Evolutionary conservation across 2,329 filamentous ascomycete species (phyloP).

Genomic region (Scedosporium boydii): DNA sequence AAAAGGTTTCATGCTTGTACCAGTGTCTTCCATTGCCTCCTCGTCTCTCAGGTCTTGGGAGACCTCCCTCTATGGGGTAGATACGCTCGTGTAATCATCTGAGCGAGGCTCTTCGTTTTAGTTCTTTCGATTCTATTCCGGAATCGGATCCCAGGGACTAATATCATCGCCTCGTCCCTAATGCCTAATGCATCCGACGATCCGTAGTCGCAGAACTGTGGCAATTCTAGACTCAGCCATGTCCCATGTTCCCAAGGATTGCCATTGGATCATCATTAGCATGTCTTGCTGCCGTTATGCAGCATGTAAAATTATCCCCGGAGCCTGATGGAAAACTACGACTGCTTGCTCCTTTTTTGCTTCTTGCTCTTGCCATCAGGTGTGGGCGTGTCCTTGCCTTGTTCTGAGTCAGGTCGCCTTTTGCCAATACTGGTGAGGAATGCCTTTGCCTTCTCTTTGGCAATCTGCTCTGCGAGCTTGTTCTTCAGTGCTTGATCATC

Average conservation of each 20-base stretch:
- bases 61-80: not conserved
- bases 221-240: too few relatives aligned
- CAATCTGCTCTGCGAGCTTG: slow-evolving; percentile 45
- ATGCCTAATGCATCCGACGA: too few relatives aligned
- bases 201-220: too few relatives aligned
- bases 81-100: not conserved
- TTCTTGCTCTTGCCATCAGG: slow-evolving; percentile 23
- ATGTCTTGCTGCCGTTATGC: not conserved
- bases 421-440: slow-evolving; percentile 33
- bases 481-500: slow-evolving; percentile 43
- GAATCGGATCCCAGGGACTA: too few relatives aligned
- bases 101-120: too few relatives aligned
- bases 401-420: not conserved
- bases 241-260: too few relatives aligned
- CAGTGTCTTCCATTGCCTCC: not conserved
- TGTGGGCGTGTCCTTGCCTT: not conserved
- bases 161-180: too few relatives aligned
- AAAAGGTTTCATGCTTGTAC: not conserved
- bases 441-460: slow-evolving; percentile 45
- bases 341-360: not conserved
- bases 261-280: too few relatives aligned
- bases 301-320: not conserved
- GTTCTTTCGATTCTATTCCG: too few relatives aligned
- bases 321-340: not conserved
- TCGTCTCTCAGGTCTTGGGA: not conserved